Percentiles rank a stretch among this genome's conserved stretches.
Conservation (phyloP, 129 eudicot genomes). For the Lonicera japonica region DNA sequence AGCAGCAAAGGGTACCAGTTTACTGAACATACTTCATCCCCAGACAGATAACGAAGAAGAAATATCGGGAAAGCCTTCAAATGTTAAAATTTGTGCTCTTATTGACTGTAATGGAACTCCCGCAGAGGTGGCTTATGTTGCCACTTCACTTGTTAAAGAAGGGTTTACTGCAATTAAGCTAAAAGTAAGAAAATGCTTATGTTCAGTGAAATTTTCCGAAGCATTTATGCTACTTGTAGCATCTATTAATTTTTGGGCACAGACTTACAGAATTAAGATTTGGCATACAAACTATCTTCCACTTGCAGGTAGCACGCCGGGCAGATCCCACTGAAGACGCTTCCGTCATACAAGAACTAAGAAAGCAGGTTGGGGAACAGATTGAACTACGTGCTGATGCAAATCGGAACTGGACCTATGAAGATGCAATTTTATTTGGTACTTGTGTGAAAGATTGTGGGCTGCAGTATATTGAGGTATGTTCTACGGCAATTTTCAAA, state of each 20-base stretch:
- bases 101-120: constrained; percentile 77
- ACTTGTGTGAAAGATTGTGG: constrained; percentile 44
- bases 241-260: neutral
- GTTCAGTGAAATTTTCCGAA: neutral
- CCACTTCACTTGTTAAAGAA: constrained; percentile 58
- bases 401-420: constrained; percentile 73
- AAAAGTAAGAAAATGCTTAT: constrained; percentile 42
- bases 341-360: constrained; percentile 62
- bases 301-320: constrained; percentile 71
- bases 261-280: neutral
- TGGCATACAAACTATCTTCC: constrained; percentile 1
- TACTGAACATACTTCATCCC: constrained; percentile 51
- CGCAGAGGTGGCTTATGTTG: constrained; percentile 62
- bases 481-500: neutral
- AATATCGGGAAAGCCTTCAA: constrained; percentile 21
- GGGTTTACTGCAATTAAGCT: constrained; percentile 81
- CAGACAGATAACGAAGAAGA: constrained; percentile 24
- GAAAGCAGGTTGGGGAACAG: constrained; percentile 60
- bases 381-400: constrained; percentile 89
- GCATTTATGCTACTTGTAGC: neutral
- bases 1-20: constrained; percentile 45
- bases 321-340: constrained; percentile 76
- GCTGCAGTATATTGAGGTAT: constrained; percentile 88
- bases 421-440: constrained; percentile 66
- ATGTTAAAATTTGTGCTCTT: constrained; percentile 75